phyloP scores from a whole-genome alignment of 1,284 basidiomycete species.

The Malassezia arunalokei region DNA sequence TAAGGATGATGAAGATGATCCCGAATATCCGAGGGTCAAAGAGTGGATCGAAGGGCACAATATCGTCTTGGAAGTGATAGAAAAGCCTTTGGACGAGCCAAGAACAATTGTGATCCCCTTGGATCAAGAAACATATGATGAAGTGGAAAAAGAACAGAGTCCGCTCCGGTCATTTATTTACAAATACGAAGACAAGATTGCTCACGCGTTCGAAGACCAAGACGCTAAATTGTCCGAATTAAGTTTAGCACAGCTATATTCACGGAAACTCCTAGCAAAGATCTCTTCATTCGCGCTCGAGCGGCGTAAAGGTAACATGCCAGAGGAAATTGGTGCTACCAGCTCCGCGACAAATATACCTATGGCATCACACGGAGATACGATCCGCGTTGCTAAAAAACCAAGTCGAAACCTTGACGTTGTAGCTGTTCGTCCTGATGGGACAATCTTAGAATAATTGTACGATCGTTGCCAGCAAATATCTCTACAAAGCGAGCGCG shows the following conservation, averaged over 20 bases:
- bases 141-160: slow-evolving; percentile 17
- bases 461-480: too few relatives aligned
- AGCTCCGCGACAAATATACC: too few relatives aligned
- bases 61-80: slow-evolving; percentile 36
- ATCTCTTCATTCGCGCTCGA: background rate
- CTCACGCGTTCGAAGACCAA: background rate
- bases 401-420: background rate
- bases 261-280: background rate
- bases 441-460: background rate
- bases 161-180: slow-evolving; percentile 13
- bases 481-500: too few relatives aligned
- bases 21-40: slow-evolving; percentile 24
- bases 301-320: too few relatives aligned
- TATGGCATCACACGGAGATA: too few relatives aligned
- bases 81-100: slow-evolving; percentile 25
- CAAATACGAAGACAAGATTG: slow-evolving; percentile 3
- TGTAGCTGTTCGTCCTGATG: background rate
- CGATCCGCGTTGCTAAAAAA: too few relatives aligned
- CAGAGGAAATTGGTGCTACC: background rate
- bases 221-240: background rate
- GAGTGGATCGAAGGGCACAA: slow-evolving; percentile 42
- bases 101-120: slow-evolving; percentile 33
- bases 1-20: slow-evolving; percentile 9
- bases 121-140: slow-evolving; percentile 23
- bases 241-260: background rate